A percentile compares a stretch with the other conserved stretches of the same genome.
Conservation (phyloP, 2,329 filamentous ascomycete genomes). For the Rhynchosporium graminicola region DNA sequence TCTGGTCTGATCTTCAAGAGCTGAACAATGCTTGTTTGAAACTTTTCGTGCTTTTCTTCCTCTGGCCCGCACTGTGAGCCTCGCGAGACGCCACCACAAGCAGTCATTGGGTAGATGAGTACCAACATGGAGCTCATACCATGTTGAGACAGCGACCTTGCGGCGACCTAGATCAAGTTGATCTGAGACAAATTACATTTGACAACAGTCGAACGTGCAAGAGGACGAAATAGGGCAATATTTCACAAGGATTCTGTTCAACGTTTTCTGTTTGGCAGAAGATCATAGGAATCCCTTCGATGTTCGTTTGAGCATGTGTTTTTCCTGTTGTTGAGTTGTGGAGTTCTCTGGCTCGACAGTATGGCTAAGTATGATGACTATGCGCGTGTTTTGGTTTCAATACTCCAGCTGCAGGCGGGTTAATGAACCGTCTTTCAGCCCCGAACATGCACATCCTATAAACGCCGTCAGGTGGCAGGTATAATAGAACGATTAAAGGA, state of each 20-base stretch:
- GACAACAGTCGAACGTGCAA: not conserved
- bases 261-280: not conserved
- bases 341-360: too few species aligned
- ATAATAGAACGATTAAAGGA: conserved; percentile 1
- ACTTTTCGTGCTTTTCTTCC: conserved; percentile 5
- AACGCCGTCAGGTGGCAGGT: not conserved
- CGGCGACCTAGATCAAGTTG: conserved; percentile 13
- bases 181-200: conserved; percentile 5
- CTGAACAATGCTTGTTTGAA: conserved; percentile 13
- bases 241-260: not conserved
- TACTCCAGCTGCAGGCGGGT: conserved; percentile 8
- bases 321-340: not conserved
- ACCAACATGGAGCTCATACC: not conserved
- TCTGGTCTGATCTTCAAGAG: conserved; percentile 7
- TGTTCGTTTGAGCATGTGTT: not conserved
- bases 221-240: not conserved
- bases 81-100: conserved; percentile 10
- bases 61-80: conserved; percentile 9
- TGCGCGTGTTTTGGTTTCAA: conserved; percentile 4
- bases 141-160: conserved; percentile 8
- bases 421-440: conserved; percentile 13
- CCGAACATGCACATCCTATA: conserved; percentile 8
- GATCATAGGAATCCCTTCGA: not conserved
- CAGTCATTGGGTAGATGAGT: not conserved
- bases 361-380: too few species aligned